phyloP scores from a whole-genome alignment of 306 rosid genomes.

The Adenanthera pavonina region DNA sequence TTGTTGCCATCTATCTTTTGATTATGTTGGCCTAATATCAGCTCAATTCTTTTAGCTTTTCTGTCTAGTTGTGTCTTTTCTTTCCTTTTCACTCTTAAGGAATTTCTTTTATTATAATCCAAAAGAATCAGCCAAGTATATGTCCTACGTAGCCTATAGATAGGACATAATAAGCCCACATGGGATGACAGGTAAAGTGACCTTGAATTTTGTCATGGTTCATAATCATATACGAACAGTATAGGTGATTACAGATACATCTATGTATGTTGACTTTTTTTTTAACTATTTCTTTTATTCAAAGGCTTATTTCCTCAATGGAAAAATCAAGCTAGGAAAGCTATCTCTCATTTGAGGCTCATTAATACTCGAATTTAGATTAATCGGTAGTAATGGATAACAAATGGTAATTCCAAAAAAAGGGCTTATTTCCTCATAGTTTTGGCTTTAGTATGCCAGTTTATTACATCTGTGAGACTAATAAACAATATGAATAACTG shows the following conservation, averaged over 20 bases:
- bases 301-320: too few species aligned
- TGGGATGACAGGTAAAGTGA: conserved; percentile 39
- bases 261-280: background rate
- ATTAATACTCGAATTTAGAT: too few species aligned
- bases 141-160: conserved; percentile 24
- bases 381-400: too few species aligned
- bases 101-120: background rate
- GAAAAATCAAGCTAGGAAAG: too few species aligned
- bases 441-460: background rate
- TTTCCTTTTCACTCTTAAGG: background rate
- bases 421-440: background rate
- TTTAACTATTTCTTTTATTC: background rate
- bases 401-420: too few species aligned
- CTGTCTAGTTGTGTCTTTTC: background rate
- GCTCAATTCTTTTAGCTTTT: conserved; percentile 4
- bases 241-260: background rate
- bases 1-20: conserved; percentile 25
- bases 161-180: conserved; percentile 38
- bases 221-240: background rate
- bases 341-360: too few species aligned
- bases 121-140: background rate
- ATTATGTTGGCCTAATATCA: conserved; percentile 20
- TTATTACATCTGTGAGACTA: background rate
- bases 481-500: background rate
- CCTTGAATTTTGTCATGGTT: conserved; percentile 24